A percentile compares a stretch with the other conserved stretches of the same genome.
These are phyloP conservation scores for Tylopilus sp. DNA, from an alignment of 1,284 basidiomycete genomes.

Conservation along the genomic window DNA sequence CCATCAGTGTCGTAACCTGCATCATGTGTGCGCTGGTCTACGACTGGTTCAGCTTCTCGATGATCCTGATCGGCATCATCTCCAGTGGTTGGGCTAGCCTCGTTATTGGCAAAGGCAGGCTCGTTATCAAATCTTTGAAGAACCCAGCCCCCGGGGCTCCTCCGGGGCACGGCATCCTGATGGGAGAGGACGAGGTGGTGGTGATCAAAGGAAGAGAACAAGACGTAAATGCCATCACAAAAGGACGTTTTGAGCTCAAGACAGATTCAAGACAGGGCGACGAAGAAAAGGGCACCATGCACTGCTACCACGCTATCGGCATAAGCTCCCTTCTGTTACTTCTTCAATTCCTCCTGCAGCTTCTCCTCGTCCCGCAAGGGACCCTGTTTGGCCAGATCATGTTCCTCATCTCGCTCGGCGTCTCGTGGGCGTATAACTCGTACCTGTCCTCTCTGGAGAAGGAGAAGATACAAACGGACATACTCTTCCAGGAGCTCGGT, in stretches of 20 bases:
- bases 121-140: constrained; percentile 9
- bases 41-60: neutral
- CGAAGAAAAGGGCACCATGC: neutral
- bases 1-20: neutral
- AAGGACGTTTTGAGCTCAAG: constrained; percentile 24
- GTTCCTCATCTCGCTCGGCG: constrained; percentile 27
- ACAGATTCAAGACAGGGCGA: neutral
- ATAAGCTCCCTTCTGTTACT: constrained; percentile 6
- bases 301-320: constrained; percentile 20
- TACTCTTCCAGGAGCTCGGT: constrained; percentile 18
- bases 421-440: constrained; percentile 29
- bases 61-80: neutral
- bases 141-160: constrained; percentile 14
- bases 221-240: constrained; percentile 33
- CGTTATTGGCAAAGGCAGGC: neutral
- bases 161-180: constrained; percentile 24
- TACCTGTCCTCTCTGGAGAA: constrained; percentile 28
- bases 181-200: constrained; percentile 12
- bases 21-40: neutral
- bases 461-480: constrained; percentile 24
- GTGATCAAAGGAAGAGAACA: constrained; percentile 29
- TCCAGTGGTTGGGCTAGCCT: neutral
- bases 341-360: constrained; percentile 29
- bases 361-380: constrained; percentile 28
- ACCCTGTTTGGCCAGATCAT: constrained; percentile 31